Evolutionary conservation across 257 asterid species (phyloP).

Genomic region (Lantana camara): DNA sequence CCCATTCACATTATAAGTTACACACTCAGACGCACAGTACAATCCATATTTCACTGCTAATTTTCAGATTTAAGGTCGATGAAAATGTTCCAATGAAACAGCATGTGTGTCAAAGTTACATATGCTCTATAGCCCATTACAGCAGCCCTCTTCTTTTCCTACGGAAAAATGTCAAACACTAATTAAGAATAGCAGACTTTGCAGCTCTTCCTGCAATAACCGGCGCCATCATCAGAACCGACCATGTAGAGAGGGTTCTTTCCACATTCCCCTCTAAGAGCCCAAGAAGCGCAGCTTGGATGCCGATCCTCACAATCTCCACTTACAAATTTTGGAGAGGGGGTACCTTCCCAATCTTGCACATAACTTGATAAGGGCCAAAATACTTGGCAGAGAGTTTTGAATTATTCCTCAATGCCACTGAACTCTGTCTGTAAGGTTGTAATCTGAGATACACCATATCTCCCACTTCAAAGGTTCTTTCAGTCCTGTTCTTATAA

Average conservation of each 20-base stretch:
- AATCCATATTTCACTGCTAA: background rate
- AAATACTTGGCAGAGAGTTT: no score
- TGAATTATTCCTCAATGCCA: no score
- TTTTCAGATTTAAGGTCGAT: background rate
- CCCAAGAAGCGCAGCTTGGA: slow-evolving; percentile 58
- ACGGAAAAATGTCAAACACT: background rate
- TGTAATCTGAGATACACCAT: no score
- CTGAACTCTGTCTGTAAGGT: no score
- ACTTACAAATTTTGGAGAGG: background rate
- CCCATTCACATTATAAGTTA: no score
- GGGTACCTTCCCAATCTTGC: no score
- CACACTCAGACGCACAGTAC: background rate
- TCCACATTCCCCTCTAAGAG: slow-evolving; percentile 69
- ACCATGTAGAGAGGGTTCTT: slow-evolving; percentile 64
- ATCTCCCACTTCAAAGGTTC: no score
- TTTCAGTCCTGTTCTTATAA: no score
- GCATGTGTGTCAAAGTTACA: slow-evolving; percentile 5
- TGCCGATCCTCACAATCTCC: slow-evolving; percentile 51
- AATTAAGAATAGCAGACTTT: slow-evolving; percentile 52
- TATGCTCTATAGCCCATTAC: slow-evolving; percentile 2
- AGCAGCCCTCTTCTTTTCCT: slow-evolving; percentile 6
- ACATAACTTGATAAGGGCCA: no score
- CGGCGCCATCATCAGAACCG: slow-evolving; percentile 39
- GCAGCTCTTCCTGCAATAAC: slow-evolving; percentile 78
- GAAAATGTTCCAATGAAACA: background rate